Base-by-base conservation (phyloP, 225 moss, liverwort and hornwort species). In the Polytrichum commune region DNA sequence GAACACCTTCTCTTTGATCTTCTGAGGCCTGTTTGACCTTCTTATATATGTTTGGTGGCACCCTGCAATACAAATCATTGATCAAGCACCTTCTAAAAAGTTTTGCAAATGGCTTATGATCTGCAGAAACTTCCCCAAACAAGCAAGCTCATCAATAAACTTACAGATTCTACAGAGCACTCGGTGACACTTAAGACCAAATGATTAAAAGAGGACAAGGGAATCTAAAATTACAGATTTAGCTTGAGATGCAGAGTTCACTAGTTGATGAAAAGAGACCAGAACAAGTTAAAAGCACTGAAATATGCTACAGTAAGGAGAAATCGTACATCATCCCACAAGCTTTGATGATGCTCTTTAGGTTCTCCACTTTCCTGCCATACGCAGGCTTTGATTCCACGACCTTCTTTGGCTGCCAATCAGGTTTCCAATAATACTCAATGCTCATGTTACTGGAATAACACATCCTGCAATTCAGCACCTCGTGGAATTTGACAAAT, bases 11-110 rank as follows among this genome's bases (percentile, higher is more conserved):
- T 69, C 91, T 81, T 55, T 81, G 78, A 69, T 78, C 74, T 70
- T 90, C 91, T 25, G 87, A 77, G 46, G 87, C 88, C 68, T 98
- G 91, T 75, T 95, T 98, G 60, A 90, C 92, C 79, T 91, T 98
- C 73, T 32, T 90, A 54, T 93, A 98, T 18, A 90, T 81, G 66
- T 74, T 70, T 67, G 97, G 97, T 83, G 97, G 88, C 35, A 98
- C 91, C 66, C 91, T 97, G 88, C 77, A 75, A 75, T 46, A 16
- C 13, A 4, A 46, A 13, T 46, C 16, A 46, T 46, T 46, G 46
- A 13, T 46, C 46, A 46, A 46, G 46, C 46, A 46, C 46, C 46
- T 46, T 16, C 1, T 46, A 16, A 46, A 4, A 3, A 4, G 13
- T 46, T 46, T 46, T 46, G 46, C 46, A 46, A 46, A 46, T 46